Evolutionary conservation across 2,329 filamentous ascomycete species (phyloP), one percentile per base, ranked within the genome.

Genomic region (Fonsecaea nubica): DNA sequence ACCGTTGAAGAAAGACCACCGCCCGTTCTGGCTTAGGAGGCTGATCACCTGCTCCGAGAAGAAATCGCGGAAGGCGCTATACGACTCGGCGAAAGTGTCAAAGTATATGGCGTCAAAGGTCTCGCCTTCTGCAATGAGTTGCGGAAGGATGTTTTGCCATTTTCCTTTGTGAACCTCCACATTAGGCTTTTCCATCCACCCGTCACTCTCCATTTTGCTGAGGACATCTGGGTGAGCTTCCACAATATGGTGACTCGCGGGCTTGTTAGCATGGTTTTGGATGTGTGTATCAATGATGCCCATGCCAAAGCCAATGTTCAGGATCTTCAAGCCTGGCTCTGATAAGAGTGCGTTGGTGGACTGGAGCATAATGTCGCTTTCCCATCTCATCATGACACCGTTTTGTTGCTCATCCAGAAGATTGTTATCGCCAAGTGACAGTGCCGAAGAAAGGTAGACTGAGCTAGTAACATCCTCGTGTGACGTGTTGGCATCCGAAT

Each of bases 41-140:
- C 88, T 90, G 36, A 95, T 92, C 10, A 98, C 89, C 72, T 90
- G 88, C 77, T 98, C 95, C 2, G 86, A 90, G 77, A 98, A 97
- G 81, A 98, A 97, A 66, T 89, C 84, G 55, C 90, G 90, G 33
- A 98, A 87, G 76, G 94, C 91, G 1, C 84, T 83, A 79, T 98
- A 99, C 70, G 95, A 92, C 80, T 99, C 95, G 6, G 93, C 95
- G 77, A 98, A 98, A 0, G 95, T 99, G 76, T 99, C 95, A 75
- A 97, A 98, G 82, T 98, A 99, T 72, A 99, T 92, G 33, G 90
- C 92, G 75, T 96, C 92, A 75, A 94, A 93, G 12, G 88, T 81
- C 73, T 90, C 85, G 9, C 90, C 90, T 48, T 87, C 80, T 66
- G 87, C 86, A 0, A 94, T 80, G 7, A 96, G 81, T 58, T 82